Evolutionary conservation across 495 filamentous ascomycete genomes (phyloP), one percentile per base, ranked within the genome.

Genomic region (Astrothelium macrocarpum): DNA sequence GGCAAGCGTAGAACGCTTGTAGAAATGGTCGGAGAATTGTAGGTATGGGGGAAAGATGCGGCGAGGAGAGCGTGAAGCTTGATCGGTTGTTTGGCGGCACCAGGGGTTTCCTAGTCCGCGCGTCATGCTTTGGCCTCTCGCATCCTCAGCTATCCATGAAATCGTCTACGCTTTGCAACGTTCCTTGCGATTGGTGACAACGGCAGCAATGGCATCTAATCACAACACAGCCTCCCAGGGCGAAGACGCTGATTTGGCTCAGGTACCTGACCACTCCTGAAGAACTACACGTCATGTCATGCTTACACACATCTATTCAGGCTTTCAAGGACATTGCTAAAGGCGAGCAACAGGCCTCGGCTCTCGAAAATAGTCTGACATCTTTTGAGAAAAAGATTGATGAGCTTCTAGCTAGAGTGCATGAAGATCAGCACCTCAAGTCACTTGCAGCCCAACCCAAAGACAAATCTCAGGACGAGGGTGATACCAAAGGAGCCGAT

Each of bases 371-470:
- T 26, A 78, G 81, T 58, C 74, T 86, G 32, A 73, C 71, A 20
- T 68, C 70, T 14, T 63, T 86, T n/a, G 83, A 86, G 70, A 68
- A 68, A 61, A 83, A 80, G 71, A 80, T 86, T 39, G 81, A 84
- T 56, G 77, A 77, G 45, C 66, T 85, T 12, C 72, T 86, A 2
- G 77, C 75, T 2, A 70, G 74, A 31, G 78, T 77, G 16, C 76
- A 80, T 43, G 32, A 61, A 25, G 60, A 64, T 46, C 34, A 67
- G 28, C 58, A 56, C 16, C 20, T 56, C 12, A 7, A 26, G 20
- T 56, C 49, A 11, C 49, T 56, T 29, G 49, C 49, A 56, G 29
- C 26, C 29, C 7, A 56, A 9, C 9, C 49, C 3, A 56, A 56
- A 29, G 49, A 0, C 20, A 20, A 29, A 29, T 56, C 49, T 9